Evolutionary conservation across 129 eudicot genomes (phyloP), one percentile per base, ranked within the genome.

Genomic region (Helichrysum umbraculigerum): DNA sequence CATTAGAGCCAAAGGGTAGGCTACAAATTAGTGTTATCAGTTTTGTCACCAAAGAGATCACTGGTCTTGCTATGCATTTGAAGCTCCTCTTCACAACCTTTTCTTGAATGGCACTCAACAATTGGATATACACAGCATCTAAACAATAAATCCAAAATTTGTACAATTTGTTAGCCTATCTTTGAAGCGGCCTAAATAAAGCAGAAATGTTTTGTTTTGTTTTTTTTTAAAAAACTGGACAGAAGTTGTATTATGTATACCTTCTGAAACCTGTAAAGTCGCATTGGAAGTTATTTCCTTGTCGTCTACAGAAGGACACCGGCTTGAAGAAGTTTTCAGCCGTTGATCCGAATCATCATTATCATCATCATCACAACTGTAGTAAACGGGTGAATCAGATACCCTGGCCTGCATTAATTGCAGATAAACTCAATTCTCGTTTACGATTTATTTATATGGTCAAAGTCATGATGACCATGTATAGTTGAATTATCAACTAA

Each of bases 341-440:
- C 17, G 83, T 71, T 70, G 88, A 29, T n/a, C n/a, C n/a, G n/a
- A n/a, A n/a, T 80, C 75, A 63, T 79, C 76, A 56, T 83, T 75
- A 63, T 88, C 95, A 52, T 86, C 82, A 73, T 91, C 97, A 72
- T 86, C 77, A 59, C 95, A 91, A 70, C 87, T 88, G 77, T 83
- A 89, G 85, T 79, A 88, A 57, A 81, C 54, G 20, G 87, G 70
- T 5, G 89, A 79, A 85, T 85, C 92, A 39, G 92, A 79, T 72
- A 77, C 70, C 74, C 42, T 74, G 41, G 75, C 88, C 92, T 91
- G 97, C 84, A 85, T 41, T 58, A 63, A 11, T 75, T 39, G 50
- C 28, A 33, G 17, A 50, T 22, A 70, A 47, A 70, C 39, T 47
- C 0, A n/a, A 70, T 70, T 25, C 62, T 47, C 28, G 61, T 50